Evolutionary conservation across 2,329 filamentous ascomycete species (phyloP), one percentile per base, ranked within the genome.

Genomic region (Scedosporium apiospermum): DNA sequence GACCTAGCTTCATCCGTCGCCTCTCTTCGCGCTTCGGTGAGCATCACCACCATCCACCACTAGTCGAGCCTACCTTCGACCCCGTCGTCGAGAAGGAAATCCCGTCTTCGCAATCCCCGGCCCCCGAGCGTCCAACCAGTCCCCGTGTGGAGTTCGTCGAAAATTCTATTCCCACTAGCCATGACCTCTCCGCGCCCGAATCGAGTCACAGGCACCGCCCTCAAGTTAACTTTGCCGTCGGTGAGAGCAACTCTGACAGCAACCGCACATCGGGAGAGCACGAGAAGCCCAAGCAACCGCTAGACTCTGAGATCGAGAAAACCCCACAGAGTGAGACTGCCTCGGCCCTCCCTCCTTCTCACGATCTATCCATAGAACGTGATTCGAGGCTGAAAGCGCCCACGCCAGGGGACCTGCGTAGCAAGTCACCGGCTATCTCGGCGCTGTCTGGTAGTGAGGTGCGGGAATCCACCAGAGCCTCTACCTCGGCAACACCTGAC

Each of bases 1-100:
- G 79, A 21, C 78, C 79, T 1, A 75, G 74, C 62, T 74, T 84
- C 61, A 76, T 83, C 63, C 78, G 75, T 23, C 74, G 80, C 5
- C 69, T 77, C 21, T 83, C 82, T 0, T 82, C 79, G 1, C 75
- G 72, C 42, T 72, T 71, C 51, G 67, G 69, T 59, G 62, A 66
- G 5, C 65, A 63, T 10, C 62, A 34, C 6, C 26, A 61, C 34
- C 49, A 27, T 62, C 61, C 30, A n/a, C 57, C 59, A 18, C 66
- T 3, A 23, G 57, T 62, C 16, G 64, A 60, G 57, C 23, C 27
- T 42, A 63, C 57, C 42, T 62, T 10, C 55, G 63, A 60, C 61
- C 64, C 18, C 3, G 26, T 16, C n/a, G 21, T 51, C 26, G 44
- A 21, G 16, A 34, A 61, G 3, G 10, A 38, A 18, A 16, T 38